phyloP scores from a whole-genome alignment of 2,329 filamentous ascomycete genomes.

The Colletotrichum camelliae region DNA sequence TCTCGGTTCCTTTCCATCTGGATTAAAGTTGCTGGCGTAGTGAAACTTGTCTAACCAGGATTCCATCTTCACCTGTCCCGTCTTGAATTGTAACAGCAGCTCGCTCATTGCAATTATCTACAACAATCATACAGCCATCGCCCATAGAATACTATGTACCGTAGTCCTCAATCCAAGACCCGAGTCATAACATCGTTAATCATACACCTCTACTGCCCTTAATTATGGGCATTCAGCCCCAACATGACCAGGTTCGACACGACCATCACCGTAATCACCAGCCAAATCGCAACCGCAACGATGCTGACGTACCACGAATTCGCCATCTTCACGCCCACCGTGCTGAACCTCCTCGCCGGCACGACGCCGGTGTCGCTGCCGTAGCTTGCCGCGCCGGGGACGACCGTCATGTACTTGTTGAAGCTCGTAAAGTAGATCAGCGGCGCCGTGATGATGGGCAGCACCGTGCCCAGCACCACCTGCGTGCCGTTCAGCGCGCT shows the following conservation, averaged over 20 bases:
- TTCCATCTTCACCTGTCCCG: not conserved
- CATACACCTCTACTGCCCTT: not conserved
- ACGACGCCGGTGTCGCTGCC: conserved; percentile 4
- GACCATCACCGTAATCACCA: conserved; percentile 79
- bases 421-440: conserved; percentile 86
- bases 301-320: conserved; percentile 71
- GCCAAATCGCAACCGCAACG: conserved; percentile 68
- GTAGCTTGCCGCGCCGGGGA: conserved; percentile 15
- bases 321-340: conserved; percentile 64
- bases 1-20: not conserved
- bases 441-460: conserved; percentile 82
- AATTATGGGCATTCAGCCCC: not conserved
- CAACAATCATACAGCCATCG: not conserved
- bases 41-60: rapidly evolving
- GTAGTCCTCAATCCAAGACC: not conserved
- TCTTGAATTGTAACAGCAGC: not conserved
- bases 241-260: conserved; percentile 72
- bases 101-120: not conserved
- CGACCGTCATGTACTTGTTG: conserved; percentile 71
- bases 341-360: conserved; percentile 24
- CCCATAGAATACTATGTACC: not conserved
- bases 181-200: not conserved
- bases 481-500: conserved; percentile 77
- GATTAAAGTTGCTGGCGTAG: not conserved
- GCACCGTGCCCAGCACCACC: conserved; percentile 77